phyloP scores from a whole-genome alignment of 371 early-diverging fungal genomes.

The Lichtheimia ornata region DNA sequence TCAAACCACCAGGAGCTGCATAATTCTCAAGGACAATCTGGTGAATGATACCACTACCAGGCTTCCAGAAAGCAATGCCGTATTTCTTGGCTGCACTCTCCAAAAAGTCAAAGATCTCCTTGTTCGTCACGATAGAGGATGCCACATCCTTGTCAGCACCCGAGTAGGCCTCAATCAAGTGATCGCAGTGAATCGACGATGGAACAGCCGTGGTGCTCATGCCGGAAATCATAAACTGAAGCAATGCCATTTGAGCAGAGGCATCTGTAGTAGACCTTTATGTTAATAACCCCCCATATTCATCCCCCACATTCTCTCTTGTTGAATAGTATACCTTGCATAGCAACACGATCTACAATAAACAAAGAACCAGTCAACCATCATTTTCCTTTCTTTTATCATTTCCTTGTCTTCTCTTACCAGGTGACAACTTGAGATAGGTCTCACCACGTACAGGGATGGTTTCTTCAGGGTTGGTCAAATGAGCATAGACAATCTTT shows the following conservation, averaged over 20 bases:
- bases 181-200: constrained; percentile 91
- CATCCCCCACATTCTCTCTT: background rate
- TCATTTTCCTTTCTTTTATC: background rate
- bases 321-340: constrained; percentile 56
- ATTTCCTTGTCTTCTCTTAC: constrained; percentile 29
- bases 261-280: constrained; percentile 50
- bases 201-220: constrained; percentile 87
- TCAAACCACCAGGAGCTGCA: constrained; percentile 87
- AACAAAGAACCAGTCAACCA: background rate
- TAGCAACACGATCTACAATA: constrained; percentile 72
- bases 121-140: constrained; percentile 67
- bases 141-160: constrained; percentile 79
- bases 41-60: constrained; percentile 90
- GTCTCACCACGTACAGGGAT: constrained; percentile 71
- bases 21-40: constrained; percentile 95
- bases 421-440: constrained; percentile 72
- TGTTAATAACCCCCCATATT: background rate
- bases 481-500: constrained; percentile 93
- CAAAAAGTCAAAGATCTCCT: constrained; percentile 88
- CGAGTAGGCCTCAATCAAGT: constrained; percentile 82
- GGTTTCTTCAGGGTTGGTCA: constrained; percentile 77
- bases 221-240: constrained; percentile 92
- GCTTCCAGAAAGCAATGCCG: constrained; percentile 90
- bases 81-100: constrained; percentile 78
- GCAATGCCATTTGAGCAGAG: constrained; percentile 87